Evolutionary conservation across 2,329 filamentous ascomycete species (phyloP).

Genomic region (Sarocladium kiliense): DNA sequence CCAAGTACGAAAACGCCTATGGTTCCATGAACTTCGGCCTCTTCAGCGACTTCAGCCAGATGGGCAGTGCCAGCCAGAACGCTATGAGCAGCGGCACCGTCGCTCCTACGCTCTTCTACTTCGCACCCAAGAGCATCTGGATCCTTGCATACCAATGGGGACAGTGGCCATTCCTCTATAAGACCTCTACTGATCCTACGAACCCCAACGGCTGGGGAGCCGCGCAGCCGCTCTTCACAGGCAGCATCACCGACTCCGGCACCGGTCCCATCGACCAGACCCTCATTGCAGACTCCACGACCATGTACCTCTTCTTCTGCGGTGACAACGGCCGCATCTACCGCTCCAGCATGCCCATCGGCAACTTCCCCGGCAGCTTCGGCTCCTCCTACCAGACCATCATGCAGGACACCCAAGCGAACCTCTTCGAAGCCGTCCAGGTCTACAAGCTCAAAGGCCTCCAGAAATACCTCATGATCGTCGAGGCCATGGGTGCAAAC

Average conservation of each 20-base stretch:
- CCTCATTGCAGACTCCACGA: constrained; percentile 51
- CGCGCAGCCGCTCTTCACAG: constrained; percentile 48
- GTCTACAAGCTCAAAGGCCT: constrained; percentile 54
- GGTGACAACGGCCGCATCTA: constrained; percentile 65
- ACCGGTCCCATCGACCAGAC: constrained; percentile 57
- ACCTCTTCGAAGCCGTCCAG: constrained; percentile 60
- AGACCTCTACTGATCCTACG: constrained; percentile 50
- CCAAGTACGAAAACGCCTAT: constrained; percentile 38
- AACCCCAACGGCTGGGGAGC: constrained; percentile 51
- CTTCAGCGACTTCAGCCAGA: constrained; percentile 47
- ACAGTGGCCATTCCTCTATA: constrained; percentile 50
- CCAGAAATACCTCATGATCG: constrained; percentile 57
- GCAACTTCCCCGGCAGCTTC: constrained; percentile 54
- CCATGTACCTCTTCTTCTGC: constrained; percentile 62
- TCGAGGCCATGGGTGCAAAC: constrained; percentile 51
- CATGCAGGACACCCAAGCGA: constrained; percentile 46
- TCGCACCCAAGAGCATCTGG: constrained; percentile 54
- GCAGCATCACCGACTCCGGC: constrained; percentile 44
- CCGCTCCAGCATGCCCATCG: constrained; percentile 54
- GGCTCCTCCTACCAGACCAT: constrained; percentile 42
- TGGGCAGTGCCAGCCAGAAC: constrained; percentile 47
- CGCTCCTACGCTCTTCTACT: constrained; percentile 58
- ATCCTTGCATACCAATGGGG: constrained; percentile 60
- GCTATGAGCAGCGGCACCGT: constrained; percentile 40
- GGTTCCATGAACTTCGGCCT: constrained; percentile 53